Percentiles rank a stretch among this genome's conserved stretches.
Evolutionary conservation across 176 grass and related monocot genomes (phyloP).

Genomic region (Bonia amplexicaulis): DNA sequence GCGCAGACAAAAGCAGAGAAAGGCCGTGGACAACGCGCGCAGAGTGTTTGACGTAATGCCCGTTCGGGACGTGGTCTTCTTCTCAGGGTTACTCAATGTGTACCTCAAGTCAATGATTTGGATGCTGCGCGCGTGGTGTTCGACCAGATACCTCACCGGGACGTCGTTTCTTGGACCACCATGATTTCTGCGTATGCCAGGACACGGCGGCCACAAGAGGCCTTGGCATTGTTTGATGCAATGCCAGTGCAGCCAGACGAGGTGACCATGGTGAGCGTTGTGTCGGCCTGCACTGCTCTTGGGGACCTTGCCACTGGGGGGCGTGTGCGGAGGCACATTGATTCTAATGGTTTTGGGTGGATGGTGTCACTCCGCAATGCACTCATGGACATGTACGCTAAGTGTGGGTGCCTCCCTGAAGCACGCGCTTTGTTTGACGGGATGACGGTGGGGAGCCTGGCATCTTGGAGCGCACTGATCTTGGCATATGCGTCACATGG

Average conservation of each 20-base stretch:
- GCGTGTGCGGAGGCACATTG: conserved; percentile 28
- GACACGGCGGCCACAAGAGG: conserved; percentile 29
- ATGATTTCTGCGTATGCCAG: conserved; percentile 52
- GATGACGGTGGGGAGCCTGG: conserved; percentile 26
- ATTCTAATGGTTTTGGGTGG: conserved; percentile 50
- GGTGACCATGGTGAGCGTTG: conserved; percentile 54
- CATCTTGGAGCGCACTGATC: conserved; percentile 55
- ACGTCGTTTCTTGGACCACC: conserved; percentile 55
- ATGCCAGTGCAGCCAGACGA: conserved; percentile 57
- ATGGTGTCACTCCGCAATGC: conserved; percentile 55
- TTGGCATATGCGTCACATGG: conserved; percentile 50
- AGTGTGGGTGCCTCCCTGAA: conserved; percentile 41
- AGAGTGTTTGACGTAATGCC: conserved; percentile 52
- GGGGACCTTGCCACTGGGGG: conserved; percentile 53
- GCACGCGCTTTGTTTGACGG: conserved; percentile 43
- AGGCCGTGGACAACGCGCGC: conserved; percentile 2
- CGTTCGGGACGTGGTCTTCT: conserved; percentile 45
- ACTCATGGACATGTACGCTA: conserved; percentile 61
- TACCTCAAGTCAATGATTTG: conserved; percentile 34
- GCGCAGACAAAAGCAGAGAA: no score
- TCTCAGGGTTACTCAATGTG: conserved; percentile 41
- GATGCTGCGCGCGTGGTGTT: conserved; percentile 44
- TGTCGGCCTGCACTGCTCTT: conserved; percentile 50
- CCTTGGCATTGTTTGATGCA: conserved; percentile 41
- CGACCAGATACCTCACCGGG: conserved; percentile 37